Percentiles rank a stretch among this genome's conserved stretches.
Conservation (phyloP, 2,329 filamentous ascomycete genomes). For the Graphilbum fragrans region DNA sequence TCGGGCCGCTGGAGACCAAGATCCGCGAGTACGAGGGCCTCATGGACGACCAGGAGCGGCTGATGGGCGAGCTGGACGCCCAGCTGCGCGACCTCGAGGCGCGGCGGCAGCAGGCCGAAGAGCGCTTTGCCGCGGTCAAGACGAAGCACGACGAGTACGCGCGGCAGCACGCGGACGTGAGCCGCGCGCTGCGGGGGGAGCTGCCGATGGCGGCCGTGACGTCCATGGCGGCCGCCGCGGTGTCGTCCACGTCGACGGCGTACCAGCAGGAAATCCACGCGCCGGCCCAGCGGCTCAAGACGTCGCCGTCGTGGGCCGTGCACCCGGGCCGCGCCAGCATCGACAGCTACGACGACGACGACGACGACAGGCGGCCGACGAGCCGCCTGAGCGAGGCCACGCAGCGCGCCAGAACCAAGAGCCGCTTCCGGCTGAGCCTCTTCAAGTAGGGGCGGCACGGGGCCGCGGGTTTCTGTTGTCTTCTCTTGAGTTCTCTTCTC, state of each 20-base stretch:
- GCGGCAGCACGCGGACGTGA: neutral
- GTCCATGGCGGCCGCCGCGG: neutral
- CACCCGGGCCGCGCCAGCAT: neutral
- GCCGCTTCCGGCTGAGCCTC: neutral
- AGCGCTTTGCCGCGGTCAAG: neutral
- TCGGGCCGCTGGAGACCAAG: neutral
- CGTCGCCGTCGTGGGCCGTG: neutral
- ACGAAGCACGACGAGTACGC: slow-evolving; percentile 1
- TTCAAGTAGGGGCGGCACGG: neutral
- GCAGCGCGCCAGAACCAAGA: neutral
- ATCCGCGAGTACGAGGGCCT: neutral
- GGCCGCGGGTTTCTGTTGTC: neutral
- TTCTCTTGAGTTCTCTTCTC: neutral
- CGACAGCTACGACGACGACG: neutral
- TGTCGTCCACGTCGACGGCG: neutral
- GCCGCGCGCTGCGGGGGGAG: neutral
- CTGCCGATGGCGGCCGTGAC: neutral
- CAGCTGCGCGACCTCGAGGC: neutral
- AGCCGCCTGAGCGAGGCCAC: neutral
- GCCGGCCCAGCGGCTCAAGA: neutral
- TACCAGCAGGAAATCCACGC: neutral
- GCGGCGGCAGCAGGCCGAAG: neutral
- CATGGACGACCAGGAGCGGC: neutral
- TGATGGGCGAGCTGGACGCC: neutral
- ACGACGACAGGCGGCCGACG: neutral